Evolutionary conservation across 2,329 filamentous ascomycete species (phyloP).

Genomic region (Trichoderma afroharzianum): DNA sequence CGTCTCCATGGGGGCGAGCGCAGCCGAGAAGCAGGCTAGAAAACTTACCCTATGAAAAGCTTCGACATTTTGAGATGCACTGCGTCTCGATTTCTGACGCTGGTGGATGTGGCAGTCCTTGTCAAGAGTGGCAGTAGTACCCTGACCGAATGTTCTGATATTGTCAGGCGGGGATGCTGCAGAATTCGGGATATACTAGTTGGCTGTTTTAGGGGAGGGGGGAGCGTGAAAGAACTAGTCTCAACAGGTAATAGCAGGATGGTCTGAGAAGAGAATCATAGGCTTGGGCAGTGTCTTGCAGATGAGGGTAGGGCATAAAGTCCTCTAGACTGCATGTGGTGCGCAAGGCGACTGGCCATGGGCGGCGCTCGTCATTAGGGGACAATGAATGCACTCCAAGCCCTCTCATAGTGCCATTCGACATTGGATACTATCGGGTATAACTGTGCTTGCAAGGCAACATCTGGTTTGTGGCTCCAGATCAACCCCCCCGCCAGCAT

Average conservation of each 20-base stretch:
- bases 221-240: constrained; percentile 13
- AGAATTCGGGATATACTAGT: constrained; percentile 13
- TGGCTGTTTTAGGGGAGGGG: constrained; percentile 2
- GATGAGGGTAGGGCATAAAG: constrained; percentile 12
- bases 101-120: constrained; percentile 14
- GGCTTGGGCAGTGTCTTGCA: constrained; percentile 8
- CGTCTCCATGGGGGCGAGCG: neutral
- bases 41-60: constrained; percentile 83
- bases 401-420: constrained; percentile 8
- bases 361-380: constrained; percentile 9
- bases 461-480: neutral
- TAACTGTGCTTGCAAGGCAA: neutral
- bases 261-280: constrained; percentile 1
- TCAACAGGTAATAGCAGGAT: constrained; percentile 12
- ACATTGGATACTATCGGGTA: constrained; percentile 12
- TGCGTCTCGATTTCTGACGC: constrained; percentile 5
- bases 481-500: neutral
- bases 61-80: constrained; percentile 67
- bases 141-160: constrained; percentile 14
- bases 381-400: neutral
- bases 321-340: constrained; percentile 12
- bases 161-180: constrained; percentile 18
- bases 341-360: constrained; percentile 8
- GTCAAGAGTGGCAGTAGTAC: constrained; percentile 11
- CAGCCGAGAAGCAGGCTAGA: neutral